phyloP scores from a whole-genome alignment of 129 eudicot species.

The Logfia minima region DNA sequence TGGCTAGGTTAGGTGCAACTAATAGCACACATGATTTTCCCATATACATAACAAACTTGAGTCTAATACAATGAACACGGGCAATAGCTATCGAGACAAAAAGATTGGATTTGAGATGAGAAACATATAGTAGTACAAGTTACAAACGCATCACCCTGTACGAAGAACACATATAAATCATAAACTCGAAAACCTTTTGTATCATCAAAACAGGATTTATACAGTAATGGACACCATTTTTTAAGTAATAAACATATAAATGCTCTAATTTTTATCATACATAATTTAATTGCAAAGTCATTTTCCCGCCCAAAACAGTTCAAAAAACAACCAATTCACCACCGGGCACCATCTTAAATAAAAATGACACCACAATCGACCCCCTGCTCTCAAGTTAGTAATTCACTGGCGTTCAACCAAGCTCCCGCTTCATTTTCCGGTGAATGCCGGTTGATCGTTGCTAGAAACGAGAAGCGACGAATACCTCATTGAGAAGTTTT shows the following conservation, averaged over 20 bases:
- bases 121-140: background rate
- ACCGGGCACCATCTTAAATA: background rate
- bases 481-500: constrained; percentile 40
- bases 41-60: background rate
- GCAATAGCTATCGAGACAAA: background rate
- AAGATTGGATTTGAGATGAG: background rate
- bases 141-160: no score
- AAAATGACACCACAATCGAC: constrained; percentile 2
- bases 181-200: background rate
- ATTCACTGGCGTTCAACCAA: background rate
- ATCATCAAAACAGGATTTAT: constrained; percentile 1
- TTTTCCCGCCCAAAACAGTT: background rate
- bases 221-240: background rate
- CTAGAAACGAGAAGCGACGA: constrained; percentile 26
- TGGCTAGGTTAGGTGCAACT: no score
- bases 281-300: no score
- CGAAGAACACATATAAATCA: background rate
- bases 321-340: background rate
- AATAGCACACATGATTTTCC: background rate
- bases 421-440: constrained; percentile 17
- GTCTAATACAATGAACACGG: background rate
- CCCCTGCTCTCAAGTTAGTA: constrained; percentile 13
- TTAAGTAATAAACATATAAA: no score
- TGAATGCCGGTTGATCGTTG: constrained; percentile 16
- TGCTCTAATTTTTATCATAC: background rate